Evolutionary conservation across 257 asterid species (phyloP), one percentile per base, ranked within the genome.

Genomic region (Nyctanthes arbortristis): DNA sequence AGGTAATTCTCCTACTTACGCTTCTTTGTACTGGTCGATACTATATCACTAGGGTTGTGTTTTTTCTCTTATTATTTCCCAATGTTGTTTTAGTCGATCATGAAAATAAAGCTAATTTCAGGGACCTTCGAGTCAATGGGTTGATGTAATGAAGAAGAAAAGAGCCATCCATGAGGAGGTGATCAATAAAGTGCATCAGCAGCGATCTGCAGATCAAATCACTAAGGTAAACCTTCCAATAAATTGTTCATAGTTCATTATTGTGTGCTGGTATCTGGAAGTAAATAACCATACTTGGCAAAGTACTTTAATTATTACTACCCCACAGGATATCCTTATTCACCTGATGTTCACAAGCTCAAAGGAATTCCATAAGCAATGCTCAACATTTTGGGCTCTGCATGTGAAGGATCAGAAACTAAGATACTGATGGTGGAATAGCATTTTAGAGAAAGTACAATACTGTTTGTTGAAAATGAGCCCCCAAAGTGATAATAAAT

Each of bases 81-180:
- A 43, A 36, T 24, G 29, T 71, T 25, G 33, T 70, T 40, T 56
- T 3, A 29, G n/a, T 61, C 55, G 64, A 32, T 59, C 68, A 29
- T 79, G 78, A 72, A 34, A 49, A 32, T 68, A 45, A 57, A 47
- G 63, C 45, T 52, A 68, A 68, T 78, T 68, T 71, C 82, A 82
- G 88, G 88, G 84, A 31, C 49, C 78, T 67, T 63, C 88, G 69
- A 75, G 84, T 63, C 90, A 87, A 65, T 85, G 89, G 94, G 81
- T 71, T 56, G 95, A 91, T 74, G 93, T 94, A 80, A 94, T 94
- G 99, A 91, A 89, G 84, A 59, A 35, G 84, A 94, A 94, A 81
- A 82, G 99, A 85, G 94, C 89, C 49, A 74, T 86, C 58, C 99
- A 91, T 34, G 99, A 94, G 87, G 91, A 77, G 80, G 94, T 94